A percentile compares a stretch with the other conserved stretches of the same genome.
These are phyloP conservation scores for Acer saccharum DNA, from an alignment of 345 rosid species.

Conservation along the genomic window DNA sequence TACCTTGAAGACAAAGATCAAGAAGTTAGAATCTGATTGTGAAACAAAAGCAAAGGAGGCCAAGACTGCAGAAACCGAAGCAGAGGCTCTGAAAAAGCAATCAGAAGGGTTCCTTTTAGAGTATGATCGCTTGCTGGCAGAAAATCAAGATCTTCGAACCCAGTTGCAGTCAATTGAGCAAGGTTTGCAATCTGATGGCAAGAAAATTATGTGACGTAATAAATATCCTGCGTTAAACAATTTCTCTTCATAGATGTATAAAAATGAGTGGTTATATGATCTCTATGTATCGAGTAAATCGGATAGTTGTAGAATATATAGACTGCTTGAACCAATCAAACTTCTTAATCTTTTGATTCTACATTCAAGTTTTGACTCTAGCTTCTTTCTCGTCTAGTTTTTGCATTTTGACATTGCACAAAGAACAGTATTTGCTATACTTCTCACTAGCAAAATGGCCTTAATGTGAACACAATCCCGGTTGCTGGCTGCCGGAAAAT, in stretches of 20 bases:
- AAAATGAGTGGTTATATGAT: neutral
- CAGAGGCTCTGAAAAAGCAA: conserved; percentile 65
- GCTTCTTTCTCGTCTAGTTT: neutral
- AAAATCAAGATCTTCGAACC: conserved; percentile 70
- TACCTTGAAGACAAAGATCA: conserved; percentile 42
- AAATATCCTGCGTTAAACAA: conserved; percentile 1
- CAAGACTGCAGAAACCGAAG: conserved; percentile 58
- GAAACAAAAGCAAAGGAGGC: conserved; percentile 55
- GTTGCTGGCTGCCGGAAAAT: neutral
- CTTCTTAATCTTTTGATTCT: no score
- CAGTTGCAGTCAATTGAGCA: conserved; percentile 64
- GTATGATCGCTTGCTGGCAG: conserved; percentile 69
- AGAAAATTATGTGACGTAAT: conserved; percentile 44
- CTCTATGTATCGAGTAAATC: neutral
- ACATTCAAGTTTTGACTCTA: no score
- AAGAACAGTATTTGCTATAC: neutral
- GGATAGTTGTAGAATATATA: neutral
- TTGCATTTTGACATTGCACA: neutral
- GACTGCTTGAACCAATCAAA: conserved; percentile 9
- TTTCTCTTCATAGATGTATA: neutral
- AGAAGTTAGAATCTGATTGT: conserved; percentile 51
- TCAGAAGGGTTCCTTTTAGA: conserved; percentile 72
- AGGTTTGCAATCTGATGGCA: conserved; percentile 39
- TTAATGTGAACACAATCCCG: neutral
- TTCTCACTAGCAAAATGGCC: neutral